Base-by-base conservation (phyloP, 108 stramenopile species). In the Cylindrotheca closterium region DNA sequence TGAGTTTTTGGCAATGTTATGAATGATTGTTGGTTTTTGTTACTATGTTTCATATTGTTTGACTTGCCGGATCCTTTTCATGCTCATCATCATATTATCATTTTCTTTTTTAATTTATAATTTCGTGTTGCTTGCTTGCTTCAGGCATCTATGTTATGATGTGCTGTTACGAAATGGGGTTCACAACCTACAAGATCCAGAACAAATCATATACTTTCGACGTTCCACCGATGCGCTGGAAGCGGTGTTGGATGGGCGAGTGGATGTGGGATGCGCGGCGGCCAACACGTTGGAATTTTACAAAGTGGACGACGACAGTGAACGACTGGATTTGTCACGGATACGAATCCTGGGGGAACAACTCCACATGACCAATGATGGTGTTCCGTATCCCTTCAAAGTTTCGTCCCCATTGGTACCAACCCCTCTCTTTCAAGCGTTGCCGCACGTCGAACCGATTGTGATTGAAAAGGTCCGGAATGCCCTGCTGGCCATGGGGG, bases 121-220 rank as follows among this genome's bases (percentile, higher is more conserved):
- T n/a, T n/a, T n/a, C n/a, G n/a, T n/a, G n/a, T n/a, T n/a, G n/a
- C n/a, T 17, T n/a, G n/a, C n/a, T n/a, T n/a, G n/a, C n/a, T n/a
- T n/a, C n/a, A 52, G n/a, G 7, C 51, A 52, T 22, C 51, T 52
- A 8, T 52, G 51, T 19, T 52, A 52, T 21, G 51, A 21, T 19
- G 21, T 52, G 7, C 21, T 58, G 56, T 28, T 32, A 7, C 22
- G 19, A 12, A 10, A 58, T 58, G 56, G 56, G 28, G 12, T 58
- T 22, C 56, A 58, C 30, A 22, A 58, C 19, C 27, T 58, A 5
- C 56, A 58, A 31, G 56, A 58, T 58, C 30, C 30, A 15, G n/a
- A 32, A 30, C 56, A 58, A 22, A 12, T 31, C 56, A 12, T 58
- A 8, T 58, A n/a, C 56, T 32, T 58, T 28, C 8, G 19, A 30